phyloP scores from a whole-genome alignment of 1,139 yeast genomes.

The Debaryomycetaceae sp. region DNA sequence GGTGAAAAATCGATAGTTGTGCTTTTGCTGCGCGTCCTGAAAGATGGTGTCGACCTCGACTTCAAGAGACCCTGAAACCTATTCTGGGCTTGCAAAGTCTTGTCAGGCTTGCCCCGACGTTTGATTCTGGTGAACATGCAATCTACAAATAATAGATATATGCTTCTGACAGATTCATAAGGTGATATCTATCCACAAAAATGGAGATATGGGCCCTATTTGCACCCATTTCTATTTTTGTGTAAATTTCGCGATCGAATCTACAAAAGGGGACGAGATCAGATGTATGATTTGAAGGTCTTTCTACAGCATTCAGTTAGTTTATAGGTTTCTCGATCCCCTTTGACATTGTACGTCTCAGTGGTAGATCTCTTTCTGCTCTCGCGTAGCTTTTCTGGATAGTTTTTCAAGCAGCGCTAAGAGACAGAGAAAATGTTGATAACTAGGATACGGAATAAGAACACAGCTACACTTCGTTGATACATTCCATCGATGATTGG shows the following conservation, averaged over 20 bases:
- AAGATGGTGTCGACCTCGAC: conserved; percentile 1
- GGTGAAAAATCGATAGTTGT: background rate
- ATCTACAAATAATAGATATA: background rate
- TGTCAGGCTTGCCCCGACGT: background rate
- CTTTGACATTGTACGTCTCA: too few relatives aligned
- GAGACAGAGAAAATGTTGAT: too few relatives aligned
- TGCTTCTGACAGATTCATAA: background rate
- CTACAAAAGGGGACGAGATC: too few relatives aligned
- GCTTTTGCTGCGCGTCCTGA: background rate
- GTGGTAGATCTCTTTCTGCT: too few relatives aligned
- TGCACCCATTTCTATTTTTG: background rate
- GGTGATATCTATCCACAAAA: background rate
- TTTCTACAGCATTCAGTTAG: too few relatives aligned
- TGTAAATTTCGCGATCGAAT: background rate
- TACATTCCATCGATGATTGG: too few relatives aligned
- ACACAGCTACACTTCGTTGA: too few relatives aligned
- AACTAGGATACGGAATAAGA: too few relatives aligned
- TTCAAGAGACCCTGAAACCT: background rate
- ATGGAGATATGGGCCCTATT: background rate
- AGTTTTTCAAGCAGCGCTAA: too few relatives aligned
- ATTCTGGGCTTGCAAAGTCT: background rate
- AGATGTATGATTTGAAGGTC: too few relatives aligned
- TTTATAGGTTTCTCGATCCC: too few relatives aligned
- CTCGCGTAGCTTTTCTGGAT: too few relatives aligned
- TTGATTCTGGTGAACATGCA: background rate